Evolutionary conservation across 306 rosid species (phyloP).

Genomic region (Acacia confusa): DNA sequence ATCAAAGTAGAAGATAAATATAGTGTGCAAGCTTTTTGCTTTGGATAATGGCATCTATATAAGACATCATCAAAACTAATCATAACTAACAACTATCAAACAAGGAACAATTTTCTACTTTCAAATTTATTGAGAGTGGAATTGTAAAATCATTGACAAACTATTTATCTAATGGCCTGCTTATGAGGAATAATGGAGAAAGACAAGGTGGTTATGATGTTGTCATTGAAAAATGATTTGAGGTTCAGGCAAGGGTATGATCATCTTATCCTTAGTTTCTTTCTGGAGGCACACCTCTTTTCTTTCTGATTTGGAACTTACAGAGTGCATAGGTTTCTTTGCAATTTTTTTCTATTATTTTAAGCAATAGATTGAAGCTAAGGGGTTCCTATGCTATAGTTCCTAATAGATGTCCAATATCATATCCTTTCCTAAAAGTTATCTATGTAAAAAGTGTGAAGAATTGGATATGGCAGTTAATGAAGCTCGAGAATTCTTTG

Average conservation of each 20-base stretch:
- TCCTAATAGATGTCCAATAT: constrained; percentile 61
- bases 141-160: constrained; percentile 71
- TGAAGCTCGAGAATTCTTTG: constrained; percentile 75
- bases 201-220: constrained; percentile 36
- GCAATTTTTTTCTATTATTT: constrained; percentile 79
- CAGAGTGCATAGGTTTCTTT: constrained; percentile 76
- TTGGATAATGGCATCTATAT: no score
- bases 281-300: constrained; percentile 54
- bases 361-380: constrained; percentile 57
- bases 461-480: constrained; percentile 66
- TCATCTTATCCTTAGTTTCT: constrained; percentile 46
- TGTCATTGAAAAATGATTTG: constrained; percentile 74
- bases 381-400: constrained; percentile 66
- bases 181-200: constrained; percentile 44
- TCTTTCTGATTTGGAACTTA: constrained; percentile 60
- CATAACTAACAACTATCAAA: no score
- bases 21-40: no score
- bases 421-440: constrained; percentile 72
- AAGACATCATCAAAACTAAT: no score
- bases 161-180: constrained; percentile 67
- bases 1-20: no score
- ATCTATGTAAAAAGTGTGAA: constrained; percentile 64
- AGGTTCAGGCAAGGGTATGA: constrained; percentile 66
- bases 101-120: constrained; percentile 86
- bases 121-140: constrained; percentile 95